These are phyloP conservation scores for Lentinula novae-zelandiae DNA, from an alignment of 1,284 basidiomycete genomes.

Conservation along the genomic window DNA sequence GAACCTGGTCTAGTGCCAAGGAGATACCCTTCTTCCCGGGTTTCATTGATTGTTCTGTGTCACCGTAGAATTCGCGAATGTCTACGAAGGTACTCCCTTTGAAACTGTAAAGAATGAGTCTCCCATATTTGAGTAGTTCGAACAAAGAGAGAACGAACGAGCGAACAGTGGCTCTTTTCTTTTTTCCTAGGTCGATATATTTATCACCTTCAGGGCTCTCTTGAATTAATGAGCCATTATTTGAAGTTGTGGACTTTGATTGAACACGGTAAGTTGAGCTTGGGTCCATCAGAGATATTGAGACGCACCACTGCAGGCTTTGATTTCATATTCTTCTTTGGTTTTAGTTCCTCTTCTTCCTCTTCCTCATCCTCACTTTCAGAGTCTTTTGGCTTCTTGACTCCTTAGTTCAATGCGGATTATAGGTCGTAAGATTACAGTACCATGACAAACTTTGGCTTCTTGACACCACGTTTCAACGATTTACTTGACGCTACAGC, in stretches of 20 bases:
- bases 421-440: not conserved
- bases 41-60: conserved; percentile 46
- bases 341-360: conserved; percentile 7
- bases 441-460: conserved; percentile 12
- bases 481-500: not conserved
- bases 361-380: conserved; percentile 9
- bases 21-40: conserved; percentile 80
- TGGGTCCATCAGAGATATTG: not conserved
- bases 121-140: conserved; percentile 17
- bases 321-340: not conserved
- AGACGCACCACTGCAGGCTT: not conserved
- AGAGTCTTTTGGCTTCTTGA: conserved; percentile 1
- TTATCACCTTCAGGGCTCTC: conserved; percentile 50
- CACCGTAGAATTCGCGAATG: conserved; percentile 76
- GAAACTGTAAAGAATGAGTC: conserved; percentile 35
- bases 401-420: not conserved
- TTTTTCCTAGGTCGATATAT: conserved; percentile 68
- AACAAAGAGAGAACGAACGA: not conserved
- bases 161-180: conserved; percentile 63
- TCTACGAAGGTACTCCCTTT: conserved; percentile 67
- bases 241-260: not conserved
- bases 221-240: conserved; percentile 4
- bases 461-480: conserved; percentile 6
- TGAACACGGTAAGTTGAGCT: not conserved
- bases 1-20: conserved; percentile 66